These are phyloP conservation scores for Elsinoe australis DNA, from an alignment of 2,329 filamentous ascomycete genomes.

Conservation along the genomic window DNA sequence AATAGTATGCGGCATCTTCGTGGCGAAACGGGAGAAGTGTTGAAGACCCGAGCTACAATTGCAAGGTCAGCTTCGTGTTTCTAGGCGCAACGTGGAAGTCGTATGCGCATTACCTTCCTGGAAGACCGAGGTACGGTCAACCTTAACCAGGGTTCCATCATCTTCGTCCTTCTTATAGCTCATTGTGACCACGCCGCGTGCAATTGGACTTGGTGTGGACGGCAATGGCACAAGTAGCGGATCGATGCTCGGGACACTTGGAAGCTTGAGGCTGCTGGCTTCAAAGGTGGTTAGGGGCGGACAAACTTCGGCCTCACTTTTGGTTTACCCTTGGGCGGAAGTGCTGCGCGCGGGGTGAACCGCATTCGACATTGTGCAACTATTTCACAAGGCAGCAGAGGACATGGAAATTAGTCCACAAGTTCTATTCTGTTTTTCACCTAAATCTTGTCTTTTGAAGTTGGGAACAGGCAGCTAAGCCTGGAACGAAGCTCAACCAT, in stretches of 20 bases:
- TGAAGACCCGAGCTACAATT: conserved; percentile 81
- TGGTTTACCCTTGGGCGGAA: too few species aligned
- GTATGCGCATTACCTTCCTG: conserved; percentile 71
- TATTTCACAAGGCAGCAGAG: neutral
- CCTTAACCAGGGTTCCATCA: conserved; percentile 88
- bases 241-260: conserved; percentile 13
- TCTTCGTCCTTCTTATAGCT: conserved; percentile 99
- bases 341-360: conserved; percentile 7
- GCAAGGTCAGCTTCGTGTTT: conserved; percentile 19
- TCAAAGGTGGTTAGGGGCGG: conserved; percentile 13
- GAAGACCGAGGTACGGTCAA: conserved; percentile 95
- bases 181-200: conserved; percentile 46
- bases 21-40: conserved; percentile 91
- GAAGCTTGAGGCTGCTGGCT: conserved; percentile 16
- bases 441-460: too few species aligned
- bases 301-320: conserved; percentile 15
- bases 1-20: conserved; percentile 95
- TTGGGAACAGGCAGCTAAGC: too few species aligned
- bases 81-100: conserved; percentile 21
- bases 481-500: too few species aligned
- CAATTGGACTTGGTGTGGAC: neutral
- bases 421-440: neutral
- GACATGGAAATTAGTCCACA: neutral
- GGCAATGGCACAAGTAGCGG: conserved; percentile 15
- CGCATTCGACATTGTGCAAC: neutral